Base-by-base conservation (phyloP, 2,329 filamentous ascomycete species). In the Neoscytalidium dimidiatum region DNA sequence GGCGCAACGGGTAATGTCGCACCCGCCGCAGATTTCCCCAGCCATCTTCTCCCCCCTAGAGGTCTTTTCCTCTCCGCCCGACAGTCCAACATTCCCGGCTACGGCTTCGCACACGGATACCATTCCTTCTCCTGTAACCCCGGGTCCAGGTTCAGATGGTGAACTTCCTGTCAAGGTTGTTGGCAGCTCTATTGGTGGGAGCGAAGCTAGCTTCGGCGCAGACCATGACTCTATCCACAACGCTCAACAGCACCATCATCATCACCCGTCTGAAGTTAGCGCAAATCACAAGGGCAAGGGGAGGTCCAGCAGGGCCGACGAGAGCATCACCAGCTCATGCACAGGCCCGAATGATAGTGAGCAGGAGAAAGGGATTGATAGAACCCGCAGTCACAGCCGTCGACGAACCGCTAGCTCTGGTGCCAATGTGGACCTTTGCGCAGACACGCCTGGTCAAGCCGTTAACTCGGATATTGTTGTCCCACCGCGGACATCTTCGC, bases 51-150 rank as follows among this genome's bases (percentile, higher is more conserved):
- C 74, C 5, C 74, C 73, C 0, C 67, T 74, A 38, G 73, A 77
- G 21, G 31, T 60, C 4, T 76, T 75, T 51, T 65, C 69, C 13
- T 72, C 72, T 21, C 68, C 72, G 14, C 71, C 69, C 17, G 71
- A 71, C 1, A 72, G 69, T 3, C 70, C 69, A 8, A 60, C 43
- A 9, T 57, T 49, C 52, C 52, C 53, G 11, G 53, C 52, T 14
- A 64, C 62, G 3, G 52, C 52, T n/a, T 58, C 62, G 4, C 41
- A 49, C n/a, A 64, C 35, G 5, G 62, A 60, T 28, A 49, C 74
- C 71, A 33, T 77, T 1, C 74, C 76, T 13, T 77, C 75, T 0
- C 76, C 76, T 0, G 65, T 76, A n/a, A 78, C 76, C 0, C 76
- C 76, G 4, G 72, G 73, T 11, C 68, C 70, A 28, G 71, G 71